Percentiles rank a stretch among this genome's conserved stretches.
Evolutionary conservation across 176 grass and related monocot species (phyloP).

Genomic region (Carex pumila): DNA sequence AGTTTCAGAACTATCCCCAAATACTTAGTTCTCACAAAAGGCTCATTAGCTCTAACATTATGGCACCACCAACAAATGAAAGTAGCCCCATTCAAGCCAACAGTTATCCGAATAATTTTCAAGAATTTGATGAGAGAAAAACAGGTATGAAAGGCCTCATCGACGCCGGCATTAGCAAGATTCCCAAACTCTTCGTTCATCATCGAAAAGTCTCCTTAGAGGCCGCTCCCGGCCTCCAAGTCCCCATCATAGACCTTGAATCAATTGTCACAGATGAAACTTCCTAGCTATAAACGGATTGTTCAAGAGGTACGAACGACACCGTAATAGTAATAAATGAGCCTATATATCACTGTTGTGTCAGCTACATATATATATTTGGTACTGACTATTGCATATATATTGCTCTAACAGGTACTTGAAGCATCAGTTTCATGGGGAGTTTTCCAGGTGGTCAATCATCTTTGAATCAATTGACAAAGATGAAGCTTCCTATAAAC

Average conservation of each 20-base stretch:
- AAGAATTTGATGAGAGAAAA: constrained; percentile 7
- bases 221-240: not conserved
- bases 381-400: not conserved
- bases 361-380: not conserved
- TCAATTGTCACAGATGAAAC: not conserved
- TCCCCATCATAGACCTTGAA: constrained; percentile 17
- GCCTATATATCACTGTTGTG: not conserved
- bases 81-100: not conserved
- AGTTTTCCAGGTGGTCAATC: constrained; percentile 28
- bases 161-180: not conserved
- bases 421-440: not conserved
- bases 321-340: too few species aligned
- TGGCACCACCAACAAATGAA: not conserved
- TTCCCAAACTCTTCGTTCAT: constrained; percentile 13
- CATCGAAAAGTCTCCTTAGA: not conserved
- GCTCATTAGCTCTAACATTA: not conserved
- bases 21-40: not conserved
- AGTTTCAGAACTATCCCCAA: too few species aligned
- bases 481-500: not conserved
- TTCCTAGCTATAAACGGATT: not conserved
- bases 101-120: not conserved
- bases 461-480: not conserved
- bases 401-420: not conserved
- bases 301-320: not conserved
- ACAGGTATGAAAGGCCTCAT: constrained; percentile 15